Evolutionary conservation across 176 grass and related monocot genomes (phyloP), one percentile per base, ranked within the genome.

Genomic region (Musa beccarii): DNA sequence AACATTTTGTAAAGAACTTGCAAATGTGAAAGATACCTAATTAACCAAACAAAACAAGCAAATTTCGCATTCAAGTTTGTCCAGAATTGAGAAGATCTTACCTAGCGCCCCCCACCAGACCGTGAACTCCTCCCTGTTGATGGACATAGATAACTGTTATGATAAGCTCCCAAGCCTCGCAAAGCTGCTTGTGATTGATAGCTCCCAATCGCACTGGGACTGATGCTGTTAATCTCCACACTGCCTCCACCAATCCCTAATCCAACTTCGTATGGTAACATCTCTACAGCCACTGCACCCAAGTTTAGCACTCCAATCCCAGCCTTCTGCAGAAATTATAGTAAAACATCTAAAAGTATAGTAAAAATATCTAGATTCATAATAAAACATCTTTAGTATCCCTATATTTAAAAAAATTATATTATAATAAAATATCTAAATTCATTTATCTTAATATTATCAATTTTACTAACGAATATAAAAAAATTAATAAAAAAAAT

Each of bases 171-270:
- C 13, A 67, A 28, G 17, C 69, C 79, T 72, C 79, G 74, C 68
- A 81, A 66, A 69, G 53, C 54, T 68, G 68, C 62, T 51, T 67
- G 69, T 23, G 84, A 78, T 53, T 56, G 59, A 52, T 70, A 75
- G 29, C n/a, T 57, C 10, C 62, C 61, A 69, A 64, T 78, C 22
- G 12, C 50, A 62, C 63, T 76, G 26, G 80, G 80, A 49, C 80
- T 82, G 8, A 82, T 59, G 66, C 63, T 82, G 57, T 76, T 82
- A 54, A 82, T 29, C 51, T 62, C 80, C 7, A 28, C 55, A 50
- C 75, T 68, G 3, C 67, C 56, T 76, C 62, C 79, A 5, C 23
- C 69, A 59, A 50, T 52, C 34, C 68, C 84, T 73, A 75, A n/a
- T 65, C 63, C 68, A 62, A 55, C 66, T 28, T 28, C 26, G 16